Evolutionary conservation across 2,329 filamentous ascomycete genomes (phyloP).

Genomic region (Nannizziopsis barbatae): DNA sequence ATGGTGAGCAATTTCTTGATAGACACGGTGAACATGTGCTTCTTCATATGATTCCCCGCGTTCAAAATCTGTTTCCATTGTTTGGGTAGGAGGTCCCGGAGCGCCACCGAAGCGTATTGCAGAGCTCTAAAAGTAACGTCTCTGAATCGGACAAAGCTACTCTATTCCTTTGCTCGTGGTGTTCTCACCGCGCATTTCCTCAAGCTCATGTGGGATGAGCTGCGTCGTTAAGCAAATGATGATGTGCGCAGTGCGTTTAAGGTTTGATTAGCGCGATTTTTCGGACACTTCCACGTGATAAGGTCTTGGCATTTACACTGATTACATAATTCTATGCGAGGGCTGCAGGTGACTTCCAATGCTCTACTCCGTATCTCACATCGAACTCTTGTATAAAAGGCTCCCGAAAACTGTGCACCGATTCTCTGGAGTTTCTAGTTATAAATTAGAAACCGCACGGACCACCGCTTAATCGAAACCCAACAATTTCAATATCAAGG

Average conservation of each 20-base stretch:
- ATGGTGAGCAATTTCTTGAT: conserved; percentile 48
- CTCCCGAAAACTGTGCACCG: too few relatives aligned
- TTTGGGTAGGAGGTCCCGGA: background rate
- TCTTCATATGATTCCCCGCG: conserved; percentile 54
- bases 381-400: too few relatives aligned
- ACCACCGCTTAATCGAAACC: too few relatives aligned
- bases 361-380: too few relatives aligned
- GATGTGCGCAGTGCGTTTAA: conserved; percentile 5
- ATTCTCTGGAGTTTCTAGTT: too few relatives aligned
- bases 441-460: too few relatives aligned
- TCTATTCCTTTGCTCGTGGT: background rate
- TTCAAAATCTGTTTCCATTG: conserved; percentile 2
- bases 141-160: background rate
- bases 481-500: background rate
- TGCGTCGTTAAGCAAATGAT: conserved; percentile 4
- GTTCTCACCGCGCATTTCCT: background rate
- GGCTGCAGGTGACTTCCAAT: too few relatives aligned
- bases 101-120: background rate
- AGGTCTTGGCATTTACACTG: background rate
- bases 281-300: too few relatives aligned
- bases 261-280: conserved; percentile 2
- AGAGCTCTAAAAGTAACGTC: background rate
- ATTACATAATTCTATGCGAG: too few relatives aligned
- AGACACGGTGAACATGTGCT: conserved; percentile 80
- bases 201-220: background rate